Evolutionary conservation across 2,329 filamentous ascomycete genomes (phyloP).

Genomic region (Nothophoma quercina): DNA sequence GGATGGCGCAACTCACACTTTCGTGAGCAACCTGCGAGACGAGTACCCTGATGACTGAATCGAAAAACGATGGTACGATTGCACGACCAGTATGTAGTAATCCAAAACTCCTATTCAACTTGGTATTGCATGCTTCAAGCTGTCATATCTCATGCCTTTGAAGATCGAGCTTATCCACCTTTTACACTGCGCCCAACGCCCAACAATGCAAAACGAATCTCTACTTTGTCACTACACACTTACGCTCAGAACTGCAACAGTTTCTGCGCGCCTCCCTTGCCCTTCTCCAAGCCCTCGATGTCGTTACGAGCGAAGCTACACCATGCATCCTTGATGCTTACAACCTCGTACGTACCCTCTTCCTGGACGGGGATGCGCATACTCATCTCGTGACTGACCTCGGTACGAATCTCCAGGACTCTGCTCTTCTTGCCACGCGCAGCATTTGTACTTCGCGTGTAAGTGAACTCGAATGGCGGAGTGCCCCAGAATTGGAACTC

Average conservation of each 20-base stretch:
- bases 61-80: neutral
- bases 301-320: constrained; percentile 82
- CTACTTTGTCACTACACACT: neutral
- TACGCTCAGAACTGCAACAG: constrained; percentile 45
- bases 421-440: constrained; percentile 65
- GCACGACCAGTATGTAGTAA: too few relatives aligned
- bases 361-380: constrained; percentile 86
- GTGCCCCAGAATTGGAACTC: constrained; percentile 95
- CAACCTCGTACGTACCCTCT: constrained; percentile 97
- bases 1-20: constrained; percentile 69
- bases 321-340: constrained; percentile 91
- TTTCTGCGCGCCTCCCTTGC: constrained; percentile 47
- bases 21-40: constrained; percentile 83
- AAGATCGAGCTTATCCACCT: constrained; percentile 1
- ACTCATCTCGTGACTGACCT: constrained; percentile 80
- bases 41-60: constrained; percentile 83
- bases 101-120: too few relatives aligned
- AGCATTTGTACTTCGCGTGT: constrained; percentile 89
- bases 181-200: constrained; percentile 22
- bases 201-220: constrained; percentile 19
- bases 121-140: neutral
- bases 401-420: constrained; percentile 89
- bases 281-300: constrained; percentile 54
- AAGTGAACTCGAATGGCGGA: constrained; percentile 97
- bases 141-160: neutral